These are phyloP conservation scores for Sodiomyces alkalinus DNA, from an alignment of 2,329 filamentous ascomycete genomes.

Conservation along the genomic window DNA sequence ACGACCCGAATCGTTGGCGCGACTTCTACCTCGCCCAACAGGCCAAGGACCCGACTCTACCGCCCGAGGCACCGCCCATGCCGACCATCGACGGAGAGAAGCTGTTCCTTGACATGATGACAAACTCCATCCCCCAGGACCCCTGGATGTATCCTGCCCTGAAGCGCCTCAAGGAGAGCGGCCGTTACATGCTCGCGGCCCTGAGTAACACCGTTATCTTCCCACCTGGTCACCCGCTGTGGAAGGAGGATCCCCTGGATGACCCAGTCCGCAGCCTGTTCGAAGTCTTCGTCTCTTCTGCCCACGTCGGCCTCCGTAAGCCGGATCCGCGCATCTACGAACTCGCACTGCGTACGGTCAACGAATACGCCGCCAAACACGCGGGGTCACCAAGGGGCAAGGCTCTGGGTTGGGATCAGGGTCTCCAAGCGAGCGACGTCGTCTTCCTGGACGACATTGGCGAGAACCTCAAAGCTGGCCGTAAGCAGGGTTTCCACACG, in stretches of 20 bases:
- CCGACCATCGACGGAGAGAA: conserved; percentile 62
- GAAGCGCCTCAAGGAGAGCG: conserved; percentile 46
- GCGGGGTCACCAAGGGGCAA: conserved; percentile 21
- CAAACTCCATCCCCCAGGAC: conserved; percentile 51
- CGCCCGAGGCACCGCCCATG: conserved; percentile 37
- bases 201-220: conserved; percentile 86
- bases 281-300: conserved; percentile 76
- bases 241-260: conserved; percentile 32
- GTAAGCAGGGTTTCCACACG: conserved; percentile 59
- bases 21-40: conserved; percentile 39
- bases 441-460: conserved; percentile 92
- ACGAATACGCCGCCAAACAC: conserved; percentile 43
- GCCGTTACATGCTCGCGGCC: conserved; percentile 60
- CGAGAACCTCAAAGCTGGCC: conserved; percentile 74
- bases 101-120: conserved; percentile 91
- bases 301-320: conserved; percentile 77
- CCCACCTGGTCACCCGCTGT: conserved; percentile 55
- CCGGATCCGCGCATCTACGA: conserved; percentile 73
- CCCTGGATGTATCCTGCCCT: conserved; percentile 82
- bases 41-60: conserved; percentile 23
- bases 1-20: conserved; percentile 51
- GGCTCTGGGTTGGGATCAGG: conserved; percentile 27
- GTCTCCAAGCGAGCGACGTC: conserved; percentile 50
- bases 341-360: conserved; percentile 51
- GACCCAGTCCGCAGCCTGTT: conserved; percentile 54